Conservation (phyloP, 805 yeast genomes). For the Yarrowia sp. region DNA sequence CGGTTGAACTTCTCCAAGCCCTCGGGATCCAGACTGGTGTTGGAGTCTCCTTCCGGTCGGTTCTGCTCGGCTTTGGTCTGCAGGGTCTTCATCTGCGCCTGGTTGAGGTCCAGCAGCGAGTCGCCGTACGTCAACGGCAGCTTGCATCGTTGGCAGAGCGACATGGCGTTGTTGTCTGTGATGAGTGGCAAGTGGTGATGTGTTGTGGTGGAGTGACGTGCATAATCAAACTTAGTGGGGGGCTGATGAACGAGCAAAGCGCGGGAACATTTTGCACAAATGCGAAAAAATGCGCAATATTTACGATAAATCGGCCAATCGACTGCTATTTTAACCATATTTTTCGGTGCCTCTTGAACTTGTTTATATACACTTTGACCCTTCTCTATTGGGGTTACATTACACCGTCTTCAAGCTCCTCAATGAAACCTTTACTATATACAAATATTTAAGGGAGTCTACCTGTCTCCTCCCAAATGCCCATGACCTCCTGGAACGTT, state of each 20-base stretch:
- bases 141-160: conserved; percentile 23
- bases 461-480: no score
- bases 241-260: background rate
- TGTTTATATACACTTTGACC: no score
- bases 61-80: conserved; percentile 19
- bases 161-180: background rate
- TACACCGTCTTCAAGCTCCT: no score
- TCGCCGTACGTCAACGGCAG: conserved; percentile 22
- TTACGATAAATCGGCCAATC: no score
- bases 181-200: background rate
- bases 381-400: no score
- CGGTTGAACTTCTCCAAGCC: background rate
- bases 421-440: no score
- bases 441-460: no score
- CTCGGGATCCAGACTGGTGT: background rate
- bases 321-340: no score
- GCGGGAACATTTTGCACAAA: no score
- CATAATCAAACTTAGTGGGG: background rate
- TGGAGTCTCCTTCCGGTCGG: background rate
- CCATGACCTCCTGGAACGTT: background rate
- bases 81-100: conserved; percentile 13
- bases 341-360: no score
- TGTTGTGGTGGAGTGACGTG: background rate
- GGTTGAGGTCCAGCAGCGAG: conserved; percentile 11
- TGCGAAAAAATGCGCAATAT: no score